Evolutionary conservation across 2,329 filamentous ascomycete genomes (phyloP).

Genomic region (Herpotrichia juniperi): DNA sequence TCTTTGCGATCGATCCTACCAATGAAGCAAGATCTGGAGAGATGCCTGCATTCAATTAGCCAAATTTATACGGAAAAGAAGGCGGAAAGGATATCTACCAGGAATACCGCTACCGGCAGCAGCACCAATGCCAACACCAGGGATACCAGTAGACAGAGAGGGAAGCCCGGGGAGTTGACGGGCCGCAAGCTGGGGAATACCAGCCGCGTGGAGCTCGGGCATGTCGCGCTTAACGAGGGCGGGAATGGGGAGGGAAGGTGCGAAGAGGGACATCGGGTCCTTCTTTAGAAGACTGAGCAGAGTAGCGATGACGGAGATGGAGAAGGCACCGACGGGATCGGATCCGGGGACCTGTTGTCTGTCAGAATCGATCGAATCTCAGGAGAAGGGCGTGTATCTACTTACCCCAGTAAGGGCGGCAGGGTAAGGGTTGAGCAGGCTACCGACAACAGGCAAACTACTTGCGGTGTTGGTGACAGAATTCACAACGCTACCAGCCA

Average conservation of each 20-base stretch:
- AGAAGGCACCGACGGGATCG: slow-evolving; percentile 20
- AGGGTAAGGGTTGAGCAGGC: neutral
- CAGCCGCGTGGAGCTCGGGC: slow-evolving; percentile 8
- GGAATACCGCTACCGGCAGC: slow-evolving; percentile 16
- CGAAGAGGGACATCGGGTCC: slow-evolving; percentile 22
- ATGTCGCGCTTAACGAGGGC: slow-evolving; percentile 20
- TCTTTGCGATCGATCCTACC: slow-evolving; percentile 21
- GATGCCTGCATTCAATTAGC: slow-evolving; percentile 9
- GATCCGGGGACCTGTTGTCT: slow-evolving; percentile 13
- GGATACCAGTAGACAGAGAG: slow-evolving; percentile 13
- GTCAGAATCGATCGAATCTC: neutral
- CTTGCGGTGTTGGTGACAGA: neutral
- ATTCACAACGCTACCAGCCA: neutral
- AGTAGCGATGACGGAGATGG: slow-evolving; percentile 19
- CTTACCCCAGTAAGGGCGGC: slow-evolving; percentile 4
- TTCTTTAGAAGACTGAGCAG: slow-evolving; percentile 24
- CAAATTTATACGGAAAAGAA: neutral
- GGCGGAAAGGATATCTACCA: slow-evolving; percentile 4
- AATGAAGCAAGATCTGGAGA: slow-evolving; percentile 18
- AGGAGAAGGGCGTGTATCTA: neutral
- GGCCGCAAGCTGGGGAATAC: slow-evolving; percentile 8
- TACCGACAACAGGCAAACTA: neutral
- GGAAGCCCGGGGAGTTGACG: slow-evolving; percentile 3
- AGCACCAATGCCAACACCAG: slow-evolving; percentile 14
- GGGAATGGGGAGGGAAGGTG: slow-evolving; percentile 12